Percentiles rank a stretch among this genome's conserved stretches.
phyloP scores from a whole-genome alignment of 768 basidiomycete species.

The Rhizopogon sp. region DNA sequence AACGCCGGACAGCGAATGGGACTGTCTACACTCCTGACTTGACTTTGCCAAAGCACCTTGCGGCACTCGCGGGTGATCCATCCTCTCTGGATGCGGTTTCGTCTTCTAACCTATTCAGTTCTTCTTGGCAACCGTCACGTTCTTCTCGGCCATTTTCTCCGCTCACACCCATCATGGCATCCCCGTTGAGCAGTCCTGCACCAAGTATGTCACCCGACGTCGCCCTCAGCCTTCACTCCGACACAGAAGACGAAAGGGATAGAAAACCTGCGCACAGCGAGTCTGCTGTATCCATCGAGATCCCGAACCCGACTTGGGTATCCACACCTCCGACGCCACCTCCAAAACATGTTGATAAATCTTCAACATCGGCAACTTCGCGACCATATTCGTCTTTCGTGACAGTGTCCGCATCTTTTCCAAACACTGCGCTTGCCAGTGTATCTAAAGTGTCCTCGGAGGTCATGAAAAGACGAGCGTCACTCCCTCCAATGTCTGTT shows the following conservation, averaged over 20 bases:
- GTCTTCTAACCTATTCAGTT: not conserved
- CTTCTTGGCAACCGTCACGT: slow-evolving; percentile 15
- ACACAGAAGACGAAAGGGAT: slow-evolving; percentile 8
- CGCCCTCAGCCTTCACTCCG: slow-evolving; percentile 7
- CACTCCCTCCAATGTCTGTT: slow-evolving; percentile 33
- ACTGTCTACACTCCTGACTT: not conserved
- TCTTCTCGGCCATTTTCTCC: slow-evolving; percentile 36
- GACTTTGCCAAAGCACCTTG: not conserved
- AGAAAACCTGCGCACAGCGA: not conserved
- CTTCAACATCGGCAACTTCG: slow-evolving; percentile 28
- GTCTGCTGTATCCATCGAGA: slow-evolving; percentile 6
- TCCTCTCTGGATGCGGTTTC: not conserved
- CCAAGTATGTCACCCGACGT: slow-evolving; percentile 25
- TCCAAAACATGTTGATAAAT: slow-evolving; percentile 30
- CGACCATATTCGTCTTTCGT: slow-evolving; percentile 42
- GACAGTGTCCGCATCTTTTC: slow-evolving; percentile 31
- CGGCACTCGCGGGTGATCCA: not conserved
- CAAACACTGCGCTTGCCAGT: slow-evolving; percentile 20
- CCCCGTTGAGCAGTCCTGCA: slow-evolving; percentile 52
- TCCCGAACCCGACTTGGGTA: slow-evolving; percentile 46
- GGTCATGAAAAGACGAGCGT: slow-evolving; percentile 31
- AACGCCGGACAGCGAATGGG: slow-evolving; percentile 5
- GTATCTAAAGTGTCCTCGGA: slow-evolving; percentile 6
- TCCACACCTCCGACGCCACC: slow-evolving; percentile 58
- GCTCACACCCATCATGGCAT: slow-evolving; percentile 54